Base-by-base conservation (phyloP, 345 rosid species). In the Cardamine resedifolia region DNA sequence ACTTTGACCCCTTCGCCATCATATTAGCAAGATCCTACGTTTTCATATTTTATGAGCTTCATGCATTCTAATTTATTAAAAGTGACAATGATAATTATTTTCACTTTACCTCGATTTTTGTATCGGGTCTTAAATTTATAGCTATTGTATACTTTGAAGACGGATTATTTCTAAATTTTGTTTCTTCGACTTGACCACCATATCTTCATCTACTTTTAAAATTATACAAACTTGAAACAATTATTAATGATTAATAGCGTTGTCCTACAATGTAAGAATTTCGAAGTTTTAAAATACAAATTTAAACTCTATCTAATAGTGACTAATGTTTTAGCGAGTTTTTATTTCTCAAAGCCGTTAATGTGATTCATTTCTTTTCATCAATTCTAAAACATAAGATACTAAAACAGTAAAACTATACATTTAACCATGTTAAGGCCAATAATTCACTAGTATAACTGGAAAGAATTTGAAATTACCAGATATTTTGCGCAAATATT, bases 61-160 rank as follows among this genome's bases (percentile, higher is more conserved):
- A 28, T 11, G 8, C 12, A 7, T 64, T 41, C 15, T 28, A 11
- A 6, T 18, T 18, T 16, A 15, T 15, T 14, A 53, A 0, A 15
- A 10, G 1, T 8, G 21, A 28, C 23, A 58, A 59, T 20, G 18
- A 21, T 59, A 20, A 4, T 8, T 20, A 36, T 15, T 19, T 20
- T 36, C 16, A 21, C 14, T 38, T 51, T 26, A 64, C 88, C 82
- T 86, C 87, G 27, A 83, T 81, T 5, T 87, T 82, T 15, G 63
- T 62, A 8, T 51, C 10, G 31, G 84, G 81, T 68, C 93, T 83
- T 52, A 84, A 10, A 70, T 86, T 88, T 23, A 80, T 36, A 16
- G 79, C 73, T 60, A 86, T 18, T 16, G 77, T 16, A n/a, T n/a
- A 38, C 38, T 19, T 16, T 61, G 61, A 10, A 66, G 14, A 52